Base-by-base conservation (phyloP, 345 rosid genomes). In the Abelmoschus esculentus region DNA sequence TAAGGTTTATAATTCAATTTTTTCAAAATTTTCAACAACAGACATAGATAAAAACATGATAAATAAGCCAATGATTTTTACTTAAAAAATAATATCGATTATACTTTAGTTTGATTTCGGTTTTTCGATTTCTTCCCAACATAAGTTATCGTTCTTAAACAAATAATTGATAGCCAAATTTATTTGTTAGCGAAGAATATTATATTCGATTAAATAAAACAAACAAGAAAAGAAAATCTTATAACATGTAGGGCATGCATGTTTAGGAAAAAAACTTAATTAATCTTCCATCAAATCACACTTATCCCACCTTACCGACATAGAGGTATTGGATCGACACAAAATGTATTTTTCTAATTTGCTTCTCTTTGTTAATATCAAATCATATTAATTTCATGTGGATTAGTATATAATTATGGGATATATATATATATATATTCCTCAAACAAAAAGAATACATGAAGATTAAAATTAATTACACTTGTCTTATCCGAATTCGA, bases 301-400 rank as follows among this genome's bases (percentile, higher is more conserved):
- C 1, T 69, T 67, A 85, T 79, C 59, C 84, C 83, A 70, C 75
- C 81, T 72, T 76, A 72, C 80, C 83, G 79, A 80, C 83, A 78
- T 70, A 65, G 74, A 59, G 17, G 63, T 47, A n/a, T 28, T 26
- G 22, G 61, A 68, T 66, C 70, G 73, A 46, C 74, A 36, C 42
- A 8, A 54, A 17, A 54, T 17, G 14, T 54, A 56, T 49, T 58
- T 38, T 66, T 19, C 40, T 38, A 56, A 49, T 28, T 38, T 64
- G 9, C 42, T 53, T 72, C 13, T 26, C 19, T n/a, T 55, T 52
- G 7, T 53, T 53, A 53, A 19, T 55, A 3, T 55, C 29, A 54
- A 54, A 22, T 55, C 59, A 22, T 11, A 55, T 55, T 55, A 0
- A 55, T 55, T 55, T 22, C 60, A 22, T 10, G 31, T 55, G 29